These are phyloP conservation scores for Pseudofabraea citricarpa DNA, from an alignment of 2,329 filamentous ascomycete species.

Conservation along the genomic window DNA sequence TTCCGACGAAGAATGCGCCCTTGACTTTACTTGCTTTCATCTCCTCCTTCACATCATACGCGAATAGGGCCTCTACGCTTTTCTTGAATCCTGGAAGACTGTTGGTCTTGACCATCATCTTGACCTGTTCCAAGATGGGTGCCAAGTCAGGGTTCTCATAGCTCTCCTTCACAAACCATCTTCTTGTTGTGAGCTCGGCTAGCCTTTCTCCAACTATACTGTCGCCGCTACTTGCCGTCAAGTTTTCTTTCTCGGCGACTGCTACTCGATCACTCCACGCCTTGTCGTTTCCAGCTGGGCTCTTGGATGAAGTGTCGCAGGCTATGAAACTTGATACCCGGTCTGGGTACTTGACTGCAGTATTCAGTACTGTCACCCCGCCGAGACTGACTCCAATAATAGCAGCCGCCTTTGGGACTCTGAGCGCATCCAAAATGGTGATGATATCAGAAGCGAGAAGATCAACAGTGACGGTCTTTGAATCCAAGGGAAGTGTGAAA, in stretches of 20 bases:
- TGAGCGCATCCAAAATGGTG: constrained; percentile 61
- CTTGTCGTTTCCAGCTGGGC: constrained; percentile 67
- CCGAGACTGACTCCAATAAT: constrained; percentile 78
- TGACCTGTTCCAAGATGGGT: constrained; percentile 51
- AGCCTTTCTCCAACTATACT: constrained; percentile 59
- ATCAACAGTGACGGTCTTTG: constrained; percentile 33
- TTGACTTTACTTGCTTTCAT: constrained; percentile 52
- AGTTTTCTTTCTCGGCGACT: constrained; percentile 54
- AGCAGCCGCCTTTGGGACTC: constrained; percentile 60
- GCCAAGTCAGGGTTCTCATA: constrained; percentile 49
- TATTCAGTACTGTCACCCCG: constrained; percentile 71
- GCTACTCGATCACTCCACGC: constrained; percentile 76
- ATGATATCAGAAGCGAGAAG: constrained; percentile 64
- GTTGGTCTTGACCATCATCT: constrained; percentile 65
- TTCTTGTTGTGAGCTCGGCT: constrained; percentile 63
- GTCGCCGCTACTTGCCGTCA: constrained; percentile 34
- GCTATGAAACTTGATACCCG: constrained; percentile 59
- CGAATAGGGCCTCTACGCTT: constrained; percentile 65
- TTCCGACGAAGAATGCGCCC: constrained; percentile 67
- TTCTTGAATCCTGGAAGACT: constrained; percentile 64
- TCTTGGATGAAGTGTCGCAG: constrained; percentile 74
- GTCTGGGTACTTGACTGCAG: constrained; percentile 60
- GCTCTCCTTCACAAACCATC: constrained; percentile 65
- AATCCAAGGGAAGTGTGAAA: constrained; percentile 4
- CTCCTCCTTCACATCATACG: constrained; percentile 59